Evolutionary conservation across 257 asterid genomes (phyloP), one percentile per base, ranked within the genome.

Genomic region (Solanum sejunctum): DNA sequence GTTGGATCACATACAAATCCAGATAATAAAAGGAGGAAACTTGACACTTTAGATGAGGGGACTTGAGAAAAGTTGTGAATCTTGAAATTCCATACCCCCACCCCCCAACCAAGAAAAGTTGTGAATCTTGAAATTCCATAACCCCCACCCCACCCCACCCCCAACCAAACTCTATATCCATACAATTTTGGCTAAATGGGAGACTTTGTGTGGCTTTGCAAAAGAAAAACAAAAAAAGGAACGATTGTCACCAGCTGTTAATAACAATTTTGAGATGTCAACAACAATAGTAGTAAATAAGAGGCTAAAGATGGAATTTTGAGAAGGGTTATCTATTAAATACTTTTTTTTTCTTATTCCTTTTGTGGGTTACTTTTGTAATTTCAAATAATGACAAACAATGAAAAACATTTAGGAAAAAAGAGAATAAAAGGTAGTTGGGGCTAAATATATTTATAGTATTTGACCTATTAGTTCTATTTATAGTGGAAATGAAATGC

Each of bases 11-110:
- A 87, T 69, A 83, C 32, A 61, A 87, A 87, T 66, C 92, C 92
- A 45, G 87, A 90, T 3, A 84, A 86, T 69, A 93, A 93, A 88
- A 90, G 90, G 92, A 91, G 93, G 89, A 93, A 84, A 84, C 83
- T 91, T 84, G 92, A 91, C 84, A 87, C 85, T 63, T 45, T 16
- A 21, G 45, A 49, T 16, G 47, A 77, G 3, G 49, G 47, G 61
- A 77, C 26, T 52, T 8, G 23, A 77, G 45, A 51, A 77, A 51
- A 77, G 82, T 51, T 49, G 13, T 26, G 63, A 47, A 49, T 75
- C 61, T 75, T 67, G 77, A 9, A 49, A 3, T 75, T 13, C 56
- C 47, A 8, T 0, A 60, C 60, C 58, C 55, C 16, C 41, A 32
- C 11, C 17, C 17, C 39, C 39, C 39, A 36, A 36, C 12, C 23